Conservation (phyloP, 805 yeast genomes). For the Lipomyces chichibuensis region DNA sequence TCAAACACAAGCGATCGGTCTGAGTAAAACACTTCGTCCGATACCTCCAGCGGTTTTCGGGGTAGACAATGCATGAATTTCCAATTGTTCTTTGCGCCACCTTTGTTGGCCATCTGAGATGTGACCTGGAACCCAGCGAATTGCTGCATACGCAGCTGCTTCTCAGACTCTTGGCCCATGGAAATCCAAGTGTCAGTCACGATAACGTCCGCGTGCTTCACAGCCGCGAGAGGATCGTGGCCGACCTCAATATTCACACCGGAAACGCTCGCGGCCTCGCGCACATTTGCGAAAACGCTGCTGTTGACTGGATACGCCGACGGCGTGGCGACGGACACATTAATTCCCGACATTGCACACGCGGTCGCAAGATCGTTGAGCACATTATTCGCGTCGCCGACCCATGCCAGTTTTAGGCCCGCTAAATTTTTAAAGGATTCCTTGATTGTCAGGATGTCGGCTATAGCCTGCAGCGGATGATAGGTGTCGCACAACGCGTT, state of each 20-base stretch:
- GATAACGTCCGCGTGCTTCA: constrained; percentile 71
- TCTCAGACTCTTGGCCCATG: constrained; percentile 94
- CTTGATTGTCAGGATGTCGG: constrained; percentile 84
- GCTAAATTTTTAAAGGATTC: constrained; percentile 59
- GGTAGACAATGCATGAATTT: constrained; percentile 98
- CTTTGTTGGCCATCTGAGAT: constrained; percentile 58
- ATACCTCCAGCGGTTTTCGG: constrained; percentile 91
- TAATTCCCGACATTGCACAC: constrained; percentile 78
- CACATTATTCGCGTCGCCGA: constrained; percentile 96
- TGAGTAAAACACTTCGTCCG: constrained; percentile 88
- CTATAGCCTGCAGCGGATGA: constrained; percentile 94
- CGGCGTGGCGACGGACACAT: constrained; percentile 85
- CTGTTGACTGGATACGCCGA: constrained; percentile 64
- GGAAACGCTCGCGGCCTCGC: constrained; percentile 33
- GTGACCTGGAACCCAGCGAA: constrained; percentile 88
- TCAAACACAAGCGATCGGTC: constrained; percentile 83
- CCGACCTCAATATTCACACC: constrained; percentile 54
- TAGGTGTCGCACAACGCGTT: constrained; percentile 90
- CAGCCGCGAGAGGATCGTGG: constrained; percentile 76
- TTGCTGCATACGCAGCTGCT: constrained; percentile 68
- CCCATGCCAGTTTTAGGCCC: constrained; percentile 84
- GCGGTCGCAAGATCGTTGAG: constrained; percentile 92
- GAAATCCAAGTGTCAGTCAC: constrained; percentile 98
- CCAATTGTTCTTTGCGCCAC: constrained; percentile 67
- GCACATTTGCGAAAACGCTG: constrained; percentile 59